Percentiles rank a stretch among this genome's conserved stretches.
These are phyloP conservation scores for Pelargonium cotyledonis DNA, from an alignment of 441 rosid species.

Conservation along the genomic window DNA sequence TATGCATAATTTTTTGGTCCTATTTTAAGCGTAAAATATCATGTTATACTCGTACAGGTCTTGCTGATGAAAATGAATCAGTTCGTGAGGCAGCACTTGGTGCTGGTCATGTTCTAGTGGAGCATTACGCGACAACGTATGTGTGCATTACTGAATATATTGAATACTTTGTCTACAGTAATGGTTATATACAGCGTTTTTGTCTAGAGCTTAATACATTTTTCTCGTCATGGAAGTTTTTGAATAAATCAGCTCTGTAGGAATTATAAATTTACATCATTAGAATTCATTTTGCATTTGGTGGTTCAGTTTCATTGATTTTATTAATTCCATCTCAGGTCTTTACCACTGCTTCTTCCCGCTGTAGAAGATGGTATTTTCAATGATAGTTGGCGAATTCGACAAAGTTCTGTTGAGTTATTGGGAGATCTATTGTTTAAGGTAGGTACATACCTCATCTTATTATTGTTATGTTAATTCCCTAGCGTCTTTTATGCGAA, in stretches of 20 bases:
- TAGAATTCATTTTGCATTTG: not conserved
- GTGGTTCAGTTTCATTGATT: constrained; percentile 7
- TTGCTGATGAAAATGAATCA: constrained; percentile 99
- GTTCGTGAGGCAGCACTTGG: constrained; percentile 99
- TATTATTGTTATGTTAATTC: constrained; percentile 2
- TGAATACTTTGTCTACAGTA: not conserved
- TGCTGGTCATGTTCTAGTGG: constrained; percentile 98
- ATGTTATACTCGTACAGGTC: constrained; percentile 48
- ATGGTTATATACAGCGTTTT: not conserved
- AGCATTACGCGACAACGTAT: constrained; percentile 98
- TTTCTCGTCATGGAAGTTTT: not conserved
- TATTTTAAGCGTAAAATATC: constrained; percentile 12
- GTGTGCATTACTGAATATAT: constrained; percentile 15
- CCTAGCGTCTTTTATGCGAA: constrained; percentile 11
- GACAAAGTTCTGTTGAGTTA: constrained; percentile 98
- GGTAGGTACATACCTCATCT: constrained; percentile 37
- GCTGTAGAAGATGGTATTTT: constrained; percentile 99
- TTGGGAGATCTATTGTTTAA: constrained; percentile 96
- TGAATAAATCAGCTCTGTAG: not conserved
- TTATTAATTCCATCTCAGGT: constrained; percentile 40
- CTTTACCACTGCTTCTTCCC: constrained; percentile 97
- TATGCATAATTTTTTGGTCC: constrained; percentile 13
- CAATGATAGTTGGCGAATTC: constrained; percentile 97
- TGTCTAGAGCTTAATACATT: not conserved
- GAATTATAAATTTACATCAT: not conserved